Evolutionary conservation across 768 basidiomycete genomes (phyloP), one percentile per base, ranked within the genome.

Genomic region (Suillus spraguei): DNA sequence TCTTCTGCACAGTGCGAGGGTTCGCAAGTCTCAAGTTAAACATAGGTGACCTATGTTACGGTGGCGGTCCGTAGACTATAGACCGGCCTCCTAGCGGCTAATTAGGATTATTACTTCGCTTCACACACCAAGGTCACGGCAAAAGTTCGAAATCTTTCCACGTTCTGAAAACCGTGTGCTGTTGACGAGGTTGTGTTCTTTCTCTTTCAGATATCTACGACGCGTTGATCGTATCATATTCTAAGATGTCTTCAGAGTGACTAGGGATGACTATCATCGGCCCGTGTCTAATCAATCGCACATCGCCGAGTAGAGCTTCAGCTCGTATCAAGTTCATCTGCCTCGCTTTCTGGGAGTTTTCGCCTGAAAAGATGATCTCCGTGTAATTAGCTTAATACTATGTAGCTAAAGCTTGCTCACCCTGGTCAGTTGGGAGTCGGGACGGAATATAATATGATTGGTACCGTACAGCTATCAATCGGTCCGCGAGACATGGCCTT

Each of bases 241-340:
- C n/a, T n/a, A 28, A 28, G 28, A 28, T 28, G 28, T 28, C 28
- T 28, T 28, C 28, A 4, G 28, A 28, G 28, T 28, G 28, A 28
- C 28, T 28, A 28, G 28, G 28, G 4, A 28, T 2, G 28, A 28
- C 28, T 28, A 28, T 28, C 56, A 41, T 20, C 24, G 56, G 56
- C 17, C 56, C 56, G 56, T 58, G 38, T 22, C n/a, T 39, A 28
- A 24, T 39, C 55, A 58, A 39, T 58, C 39, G 56, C 56, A 58
- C 56, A 58, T 58, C 56, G 17, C 56, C 56, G 39, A 56, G 28
- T 24, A 24, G 54, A 20, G 8, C 22, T 39, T 16, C 38, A 28
- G 56, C 17, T 58, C 56, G 20, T 56, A 56, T 58, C 24, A 20
- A 58, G 56, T 20, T 20, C 39, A 58, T 58, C 56, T 41, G 13